Evolutionary conservation across 176 grass and related monocot species (phyloP).

Genomic region (Neostapfia colusana): DNA sequence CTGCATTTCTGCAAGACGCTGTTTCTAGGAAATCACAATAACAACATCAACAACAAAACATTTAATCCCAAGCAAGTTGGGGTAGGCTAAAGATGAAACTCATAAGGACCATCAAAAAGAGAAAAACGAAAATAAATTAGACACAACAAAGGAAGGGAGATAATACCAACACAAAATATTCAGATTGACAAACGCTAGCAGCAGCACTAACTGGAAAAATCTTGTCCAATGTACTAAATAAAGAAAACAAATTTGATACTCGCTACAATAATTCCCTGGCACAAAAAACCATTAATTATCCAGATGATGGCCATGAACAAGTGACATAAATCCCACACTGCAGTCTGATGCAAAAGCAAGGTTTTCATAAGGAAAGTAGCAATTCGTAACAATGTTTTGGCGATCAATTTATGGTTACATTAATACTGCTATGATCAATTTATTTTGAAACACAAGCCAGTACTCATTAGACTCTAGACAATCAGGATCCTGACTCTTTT

Average conservation of each 20-base stretch:
- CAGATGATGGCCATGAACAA: not conserved
- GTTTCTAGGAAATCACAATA: not conserved
- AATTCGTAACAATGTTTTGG: slow-evolving; percentile 2
- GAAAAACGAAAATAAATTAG: too few species aligned
- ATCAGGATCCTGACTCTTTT: slow-evolving; percentile 55
- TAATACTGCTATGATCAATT: slow-evolving; percentile 20
- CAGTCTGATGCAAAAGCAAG: not conserved
- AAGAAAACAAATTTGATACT: not conserved
- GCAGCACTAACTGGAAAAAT: not conserved
- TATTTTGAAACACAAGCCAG: slow-evolving; percentile 23
- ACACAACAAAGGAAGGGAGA: too few species aligned
- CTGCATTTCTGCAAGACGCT: too few species aligned
- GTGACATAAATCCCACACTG: not conserved
- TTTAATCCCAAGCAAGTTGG: too few species aligned
- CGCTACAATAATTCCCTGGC: not conserved
- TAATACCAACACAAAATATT: not conserved
- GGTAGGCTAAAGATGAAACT: too few species aligned
- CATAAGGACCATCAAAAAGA: too few species aligned
- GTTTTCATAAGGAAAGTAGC: slow-evolving; percentile 21
- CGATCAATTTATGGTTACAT: slow-evolving; percentile 13
- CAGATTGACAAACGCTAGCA: slow-evolving; percentile 26
- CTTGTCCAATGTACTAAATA: not conserved
- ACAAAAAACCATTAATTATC: not conserved
- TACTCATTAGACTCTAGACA: not conserved
- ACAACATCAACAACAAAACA: too few species aligned